Percentiles rank a stretch among this genome's conserved stretches.
These are phyloP conservation scores for Boletus smithii DNA, from an alignment of 1,284 basidiomycete species.

Conservation along the genomic window DNA sequence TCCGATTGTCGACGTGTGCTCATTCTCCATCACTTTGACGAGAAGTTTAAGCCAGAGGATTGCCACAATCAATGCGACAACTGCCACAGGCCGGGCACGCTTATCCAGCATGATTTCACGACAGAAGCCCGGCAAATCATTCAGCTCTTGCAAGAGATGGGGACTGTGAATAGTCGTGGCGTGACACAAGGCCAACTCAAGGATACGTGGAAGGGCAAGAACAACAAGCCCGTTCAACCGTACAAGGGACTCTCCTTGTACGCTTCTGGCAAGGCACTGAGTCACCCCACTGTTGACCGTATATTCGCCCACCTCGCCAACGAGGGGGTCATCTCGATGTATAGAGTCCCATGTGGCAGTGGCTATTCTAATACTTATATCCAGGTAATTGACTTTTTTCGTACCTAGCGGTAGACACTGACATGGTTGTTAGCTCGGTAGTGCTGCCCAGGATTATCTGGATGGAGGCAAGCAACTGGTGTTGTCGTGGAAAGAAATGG, in stretches of 20 bases:
- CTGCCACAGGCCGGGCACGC: constrained; percentile 50
- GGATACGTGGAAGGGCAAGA: constrained; percentile 63
- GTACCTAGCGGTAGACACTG: neutral
- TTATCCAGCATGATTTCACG: constrained; percentile 52
- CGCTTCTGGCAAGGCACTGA: constrained; percentile 52
- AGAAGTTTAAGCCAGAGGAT: constrained; percentile 54
- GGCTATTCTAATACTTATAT: constrained; percentile 31
- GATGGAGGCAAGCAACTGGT: constrained; percentile 16
- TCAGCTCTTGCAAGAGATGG: constrained; percentile 50
- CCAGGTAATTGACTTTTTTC: constrained; percentile 15
- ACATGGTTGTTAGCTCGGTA: constrained; percentile 21
- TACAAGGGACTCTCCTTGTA: constrained; percentile 48
- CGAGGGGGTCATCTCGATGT: constrained; percentile 39
- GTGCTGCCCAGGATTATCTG: constrained; percentile 25
- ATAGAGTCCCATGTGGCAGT: constrained; percentile 39
- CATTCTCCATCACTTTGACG: constrained; percentile 72
- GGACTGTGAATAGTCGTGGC: constrained; percentile 28
- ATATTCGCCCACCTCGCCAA: constrained; percentile 52
- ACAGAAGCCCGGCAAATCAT: constrained; percentile 47
- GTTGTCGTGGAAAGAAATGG: constrained; percentile 30
- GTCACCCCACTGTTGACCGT: constrained; percentile 54
- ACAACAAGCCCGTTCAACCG: constrained; percentile 43
- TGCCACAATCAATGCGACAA: constrained; percentile 77
- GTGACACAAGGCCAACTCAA: constrained; percentile 50
- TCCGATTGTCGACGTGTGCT: constrained; percentile 86